Evolutionary conservation across 176 grass and related monocot genomes (phyloP).

Genomic region (Cocos nucifera): DNA sequence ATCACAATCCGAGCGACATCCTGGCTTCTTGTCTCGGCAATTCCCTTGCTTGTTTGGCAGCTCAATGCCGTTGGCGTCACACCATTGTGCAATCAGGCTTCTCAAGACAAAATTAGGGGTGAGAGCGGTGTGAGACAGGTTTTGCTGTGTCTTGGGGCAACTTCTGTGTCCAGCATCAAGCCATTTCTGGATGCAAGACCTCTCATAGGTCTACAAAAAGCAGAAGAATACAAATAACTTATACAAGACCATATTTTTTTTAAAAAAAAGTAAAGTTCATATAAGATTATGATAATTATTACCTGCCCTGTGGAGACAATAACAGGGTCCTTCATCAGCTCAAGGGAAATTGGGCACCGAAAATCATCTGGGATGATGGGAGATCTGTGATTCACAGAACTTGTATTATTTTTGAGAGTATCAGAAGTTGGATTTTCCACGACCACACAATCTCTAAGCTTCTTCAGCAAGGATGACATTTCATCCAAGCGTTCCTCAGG

Average conservation of each 20-base stretch:
- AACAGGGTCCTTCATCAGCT: slow-evolving; percentile 91
- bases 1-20: slow-evolving; percentile 56
- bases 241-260: background rate
- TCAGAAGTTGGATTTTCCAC: slow-evolving; percentile 29
- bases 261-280: background rate
- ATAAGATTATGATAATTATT: background rate
- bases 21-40: slow-evolving; percentile 38
- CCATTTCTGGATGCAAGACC: slow-evolving; percentile 92
- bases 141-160: slow-evolving; percentile 81
- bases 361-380: slow-evolving; percentile 90
- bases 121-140: slow-evolving; percentile 51
- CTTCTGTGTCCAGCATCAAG: slow-evolving; percentile 88
- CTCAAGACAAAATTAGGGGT: slow-evolving; percentile 92
- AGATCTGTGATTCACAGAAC: slow-evolving; percentile 45
- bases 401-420: slow-evolving; percentile 13
- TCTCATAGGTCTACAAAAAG: slow-evolving; percentile 65
- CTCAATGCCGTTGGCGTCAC: slow-evolving; percentile 85
- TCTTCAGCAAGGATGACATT: slow-evolving; percentile 85
- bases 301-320: slow-evolving; percentile 91
- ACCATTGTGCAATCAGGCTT: slow-evolving; percentile 91
- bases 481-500: slow-evolving; percentile 60
- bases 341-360: slow-evolving; percentile 88
- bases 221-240: background rate
- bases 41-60: slow-evolving; percentile 49
- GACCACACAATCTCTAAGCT: slow-evolving; percentile 52